phyloP scores from a whole-genome alignment of 2,329 filamentous ascomycete genomes.

The Alternaria sp. region DNA sequence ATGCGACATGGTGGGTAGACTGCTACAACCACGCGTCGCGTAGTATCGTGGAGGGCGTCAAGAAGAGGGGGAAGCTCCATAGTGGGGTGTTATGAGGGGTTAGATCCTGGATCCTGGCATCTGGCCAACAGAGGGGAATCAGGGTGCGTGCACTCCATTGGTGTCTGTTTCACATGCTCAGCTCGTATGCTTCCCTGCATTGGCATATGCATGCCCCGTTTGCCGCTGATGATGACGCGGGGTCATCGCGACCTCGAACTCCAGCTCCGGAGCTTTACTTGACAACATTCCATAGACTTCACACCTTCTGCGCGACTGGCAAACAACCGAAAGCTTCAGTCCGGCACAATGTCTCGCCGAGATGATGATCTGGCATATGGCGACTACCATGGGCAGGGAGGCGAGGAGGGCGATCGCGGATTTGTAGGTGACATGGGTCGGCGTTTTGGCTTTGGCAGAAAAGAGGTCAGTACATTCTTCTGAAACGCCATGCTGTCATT shows the following conservation, averaged over 20 bases:
- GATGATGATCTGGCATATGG: constrained; percentile 67
- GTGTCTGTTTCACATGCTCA: constrained; percentile 8
- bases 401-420: constrained; percentile 58
- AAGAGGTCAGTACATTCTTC: constrained; percentile 39
- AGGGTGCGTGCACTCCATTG: constrained; percentile 6
- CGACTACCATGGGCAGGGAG: constrained; percentile 55
- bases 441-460: constrained; percentile 51
- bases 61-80: constrained; percentile 5
- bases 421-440: constrained; percentile 63
- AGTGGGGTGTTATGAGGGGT: constrained; percentile 2
- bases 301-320: background rate
- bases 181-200: constrained; percentile 13
- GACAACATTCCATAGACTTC: constrained; percentile 4
- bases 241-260: constrained; percentile 17
- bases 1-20: background rate
- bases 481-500: constrained; percentile 31
- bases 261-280: constrained; percentile 14
- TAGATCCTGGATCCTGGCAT: background rate
- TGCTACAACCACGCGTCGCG: background rate
- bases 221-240: constrained; percentile 33
- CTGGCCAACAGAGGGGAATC: constrained; percentile 1
- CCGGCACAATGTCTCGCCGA: constrained; percentile 44
- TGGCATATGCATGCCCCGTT: constrained; percentile 11
- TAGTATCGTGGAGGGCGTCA: background rate
- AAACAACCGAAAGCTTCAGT: constrained; percentile 21